Percentiles rank a stretch among this genome's conserved stretches.
Conservation (phyloP, 106 monocot genomes). For the Chionographis japonica region DNA sequence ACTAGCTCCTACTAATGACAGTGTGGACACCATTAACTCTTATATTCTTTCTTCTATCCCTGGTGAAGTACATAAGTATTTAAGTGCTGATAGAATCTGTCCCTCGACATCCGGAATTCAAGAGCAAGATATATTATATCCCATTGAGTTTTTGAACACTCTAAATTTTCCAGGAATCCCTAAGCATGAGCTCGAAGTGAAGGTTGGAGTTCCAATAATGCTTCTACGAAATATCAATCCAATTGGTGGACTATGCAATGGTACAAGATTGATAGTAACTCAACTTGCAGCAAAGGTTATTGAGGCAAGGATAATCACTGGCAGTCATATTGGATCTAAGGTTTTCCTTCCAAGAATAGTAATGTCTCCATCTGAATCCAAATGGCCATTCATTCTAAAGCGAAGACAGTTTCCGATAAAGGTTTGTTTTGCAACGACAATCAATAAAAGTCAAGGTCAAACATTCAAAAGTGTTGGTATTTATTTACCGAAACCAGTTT, state of each 20-base stretch:
- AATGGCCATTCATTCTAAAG: neutral
- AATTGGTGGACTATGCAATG: neutral
- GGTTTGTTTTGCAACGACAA: neutral
- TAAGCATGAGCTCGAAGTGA: too few species aligned
- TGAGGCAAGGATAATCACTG: neutral
- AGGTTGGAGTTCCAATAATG: too few species aligned
- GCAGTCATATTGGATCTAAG: neutral
- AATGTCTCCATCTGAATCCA: neutral
- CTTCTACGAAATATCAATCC: too few species aligned
- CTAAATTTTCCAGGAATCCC: too few species aligned
- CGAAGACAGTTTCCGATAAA: neutral
- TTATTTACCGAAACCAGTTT: neutral
- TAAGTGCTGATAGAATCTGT: too few species aligned
- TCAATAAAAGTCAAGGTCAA: neutral
- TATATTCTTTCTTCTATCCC: too few species aligned
- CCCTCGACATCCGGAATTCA: too few species aligned
- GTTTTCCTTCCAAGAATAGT: neutral
- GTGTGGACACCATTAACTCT: too few species aligned
- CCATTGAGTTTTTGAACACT: too few species aligned
- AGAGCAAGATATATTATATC: too few species aligned
- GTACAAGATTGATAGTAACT: neutral
- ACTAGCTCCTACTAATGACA: too few species aligned
- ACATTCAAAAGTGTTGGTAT: neutral
- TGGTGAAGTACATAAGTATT: too few species aligned
- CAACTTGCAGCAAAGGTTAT: neutral